phyloP scores from a whole-genome alignment of 1,139 yeast species.

The Meyerozyma elateridarum region DNA sequence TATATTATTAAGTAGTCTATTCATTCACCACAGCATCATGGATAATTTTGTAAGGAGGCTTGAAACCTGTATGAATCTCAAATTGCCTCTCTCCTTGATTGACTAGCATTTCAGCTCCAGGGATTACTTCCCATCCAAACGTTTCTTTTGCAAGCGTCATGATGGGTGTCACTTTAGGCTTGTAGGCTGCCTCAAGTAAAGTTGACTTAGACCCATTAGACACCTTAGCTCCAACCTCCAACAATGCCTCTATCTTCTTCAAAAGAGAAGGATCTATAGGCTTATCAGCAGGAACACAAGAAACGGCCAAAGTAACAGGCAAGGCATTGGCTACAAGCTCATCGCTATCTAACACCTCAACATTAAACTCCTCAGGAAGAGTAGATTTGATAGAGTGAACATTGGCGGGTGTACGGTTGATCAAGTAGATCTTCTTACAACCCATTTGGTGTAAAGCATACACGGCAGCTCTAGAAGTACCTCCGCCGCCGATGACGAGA shows the following conservation, averaged over 20 bases:
- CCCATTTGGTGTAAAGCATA: constrained; percentile 82
- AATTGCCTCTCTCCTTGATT: constrained; percentile 92
- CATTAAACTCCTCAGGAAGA: constrained; percentile 59
- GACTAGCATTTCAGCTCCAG: constrained; percentile 88
- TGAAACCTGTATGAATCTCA: constrained; percentile 66
- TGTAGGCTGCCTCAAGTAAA: constrained; percentile 88
- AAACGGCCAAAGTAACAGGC: constrained; percentile 60
- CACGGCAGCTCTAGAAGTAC: constrained; percentile 93
- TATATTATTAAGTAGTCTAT: constrained; percentile 5
- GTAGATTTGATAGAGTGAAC: constrained; percentile 52
- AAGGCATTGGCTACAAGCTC: constrained; percentile 39
- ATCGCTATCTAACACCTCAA: constrained; percentile 51
- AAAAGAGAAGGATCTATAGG: constrained; percentile 57
- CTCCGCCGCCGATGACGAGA: constrained; percentile 92
- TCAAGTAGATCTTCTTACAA: constrained; percentile 67
- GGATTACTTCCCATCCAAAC: constrained; percentile 65
- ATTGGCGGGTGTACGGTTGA: constrained; percentile 75
- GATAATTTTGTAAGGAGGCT: constrained; percentile 57
- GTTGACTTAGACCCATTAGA: constrained; percentile 41
- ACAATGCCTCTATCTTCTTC: constrained; percentile 42
- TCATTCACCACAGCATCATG: constrained; percentile 51
- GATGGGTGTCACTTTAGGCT: constrained; percentile 78
- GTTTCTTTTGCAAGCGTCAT: constrained; percentile 68
- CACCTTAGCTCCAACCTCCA: constrained; percentile 33
- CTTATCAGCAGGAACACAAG: constrained; percentile 86